Evolutionary conservation across 495 filamentous ascomycete genomes (phyloP).

Genomic region (Penicillium waksmanii): DNA sequence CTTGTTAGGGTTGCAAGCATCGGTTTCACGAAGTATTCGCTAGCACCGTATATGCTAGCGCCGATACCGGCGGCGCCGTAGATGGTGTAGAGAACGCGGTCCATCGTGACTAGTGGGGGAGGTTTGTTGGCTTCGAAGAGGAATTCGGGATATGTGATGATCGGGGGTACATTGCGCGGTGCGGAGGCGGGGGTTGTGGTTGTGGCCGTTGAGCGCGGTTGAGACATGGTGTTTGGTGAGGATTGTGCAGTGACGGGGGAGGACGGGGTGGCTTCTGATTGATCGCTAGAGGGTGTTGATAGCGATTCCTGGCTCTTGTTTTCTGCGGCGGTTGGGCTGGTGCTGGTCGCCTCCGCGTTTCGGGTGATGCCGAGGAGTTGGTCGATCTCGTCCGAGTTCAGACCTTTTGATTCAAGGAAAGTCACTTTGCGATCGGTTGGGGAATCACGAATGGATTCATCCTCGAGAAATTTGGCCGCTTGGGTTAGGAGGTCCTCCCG

Average conservation of each 20-base stretch:
- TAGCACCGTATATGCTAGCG: constrained; percentile 76
- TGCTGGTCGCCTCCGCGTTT: constrained; percentile 38
- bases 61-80: constrained; percentile 74
- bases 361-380: constrained; percentile 59
- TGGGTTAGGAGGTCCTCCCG: constrained; percentile 63
- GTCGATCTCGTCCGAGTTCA: constrained; percentile 69
- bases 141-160: constrained; percentile 97
- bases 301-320: constrained; percentile 20
- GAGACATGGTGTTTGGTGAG: constrained; percentile 20
- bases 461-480: constrained; percentile 78
- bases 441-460: constrained; percentile 72
- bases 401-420: constrained; percentile 81
- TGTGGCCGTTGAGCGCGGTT: constrained; percentile 18
- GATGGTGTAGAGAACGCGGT: constrained; percentile 73
- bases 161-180: constrained; percentile 68
- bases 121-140: constrained; percentile 67
- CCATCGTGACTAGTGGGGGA: constrained; percentile 76
- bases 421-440: constrained; percentile 71
- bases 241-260: constrained; percentile 15
- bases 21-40: constrained; percentile 78
- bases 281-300: constrained; percentile 16
- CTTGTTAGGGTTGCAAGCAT: constrained; percentile 76
- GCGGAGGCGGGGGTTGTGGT: constrained; percentile 26
- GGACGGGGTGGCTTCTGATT: constrained; percentile 22
- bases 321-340: constrained; percentile 27